Evolutionary conservation across 192 early-diverging fungal genomes (phyloP).

Genomic region (Lobosporangium transversale): DNA sequence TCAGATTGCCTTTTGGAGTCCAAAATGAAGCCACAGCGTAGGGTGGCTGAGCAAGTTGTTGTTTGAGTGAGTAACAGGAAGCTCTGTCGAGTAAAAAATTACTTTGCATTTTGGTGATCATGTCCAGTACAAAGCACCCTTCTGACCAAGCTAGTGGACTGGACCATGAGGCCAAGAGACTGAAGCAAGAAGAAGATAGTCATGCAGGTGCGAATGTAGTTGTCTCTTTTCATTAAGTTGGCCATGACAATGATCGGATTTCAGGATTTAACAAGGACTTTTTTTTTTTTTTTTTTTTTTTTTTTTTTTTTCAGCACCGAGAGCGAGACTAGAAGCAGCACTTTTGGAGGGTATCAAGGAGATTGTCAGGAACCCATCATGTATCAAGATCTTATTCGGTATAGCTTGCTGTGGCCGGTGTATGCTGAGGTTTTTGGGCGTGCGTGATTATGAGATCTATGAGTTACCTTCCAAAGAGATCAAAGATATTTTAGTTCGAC

Average conservation of each 20-base stretch:
- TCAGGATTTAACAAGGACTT: too few species aligned
- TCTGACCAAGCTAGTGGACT: conserved; percentile 2
- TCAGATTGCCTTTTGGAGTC: too few species aligned
- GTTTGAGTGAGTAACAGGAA: neutral
- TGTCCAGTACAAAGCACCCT: conserved; percentile 11
- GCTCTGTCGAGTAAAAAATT: too few species aligned
- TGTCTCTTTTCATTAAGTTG: too few species aligned
- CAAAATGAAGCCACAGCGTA: too few species aligned
- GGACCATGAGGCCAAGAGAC: conserved; percentile 22
- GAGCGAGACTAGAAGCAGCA: conserved; percentile 10
- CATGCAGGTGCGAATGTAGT: neutral
- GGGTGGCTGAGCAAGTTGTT: too few species aligned
- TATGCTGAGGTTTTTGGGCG: conserved; percentile 41
- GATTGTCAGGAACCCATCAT: neutral
- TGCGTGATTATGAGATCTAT: conserved; percentile 46
- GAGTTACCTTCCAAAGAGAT: conserved; percentile 32
- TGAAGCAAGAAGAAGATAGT: conserved; percentile 5
- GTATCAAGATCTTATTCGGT: conserved; percentile 33
- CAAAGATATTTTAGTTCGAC: conserved; percentile 11
- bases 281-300: too few species aligned
- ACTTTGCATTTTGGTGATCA: too few species aligned
- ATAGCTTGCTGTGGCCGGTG: conserved; percentile 50
- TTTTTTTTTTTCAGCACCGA: conserved; percentile 5
- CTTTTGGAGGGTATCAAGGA: conserved; percentile 11
- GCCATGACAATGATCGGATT: too few species aligned